Base-by-base conservation (phyloP, 768 basidiomycete genomes). In the Mycena indigotica region DNA sequence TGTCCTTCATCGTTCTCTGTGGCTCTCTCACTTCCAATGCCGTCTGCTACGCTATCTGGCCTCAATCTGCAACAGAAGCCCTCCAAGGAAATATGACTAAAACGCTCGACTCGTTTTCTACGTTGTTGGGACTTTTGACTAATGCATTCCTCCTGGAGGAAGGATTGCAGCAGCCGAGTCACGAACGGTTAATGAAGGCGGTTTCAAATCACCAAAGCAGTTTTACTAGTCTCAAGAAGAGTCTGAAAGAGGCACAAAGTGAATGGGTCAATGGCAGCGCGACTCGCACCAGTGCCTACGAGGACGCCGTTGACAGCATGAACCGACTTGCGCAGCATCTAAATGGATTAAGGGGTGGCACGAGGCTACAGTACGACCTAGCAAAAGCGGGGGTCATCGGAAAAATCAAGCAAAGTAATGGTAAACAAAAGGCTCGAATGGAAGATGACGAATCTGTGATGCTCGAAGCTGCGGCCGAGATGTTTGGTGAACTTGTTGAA, bases 261-360 rank as follows among this genome's bases (percentile, higher is more conserved):
- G 96, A 99, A 72, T 88, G 92, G 79, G 73, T 85, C 6, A 69
- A 71, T 19, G 62, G 69, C 32, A 65, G 66, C 21, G 64, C 60
- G 25, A 63, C 50, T 6, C 50, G 63, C 44, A 62, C 54, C 10
- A 76, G 77, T 52, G 87, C 90, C 0, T 96, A 95, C 57, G 90
- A 91, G 61, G 92, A 94, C 60, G 90, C 91, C 0, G 89, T 98
- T 12, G 87, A 86, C 57, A 88, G 88, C 65, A 77, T 99, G 65
- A 95, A 91, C 57, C 78, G 94, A 17, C 82, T 99, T 4, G 97
- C 93, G 1, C 96, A 99, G 67, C 95, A 98, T 74, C 73, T 99
- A 35, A 95, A 89, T 55, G 95, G 96, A 24, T 75, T 98, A 57
- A 75, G 96, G 46, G 87, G 90, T 56, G 91, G 94, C 1, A 93